A percentile compares a stretch with the other conserved stretches of the same genome.
Evolutionary conservation across 2,329 filamentous ascomycete species (phyloP).

Genomic region (Xylaria sp.): DNA sequence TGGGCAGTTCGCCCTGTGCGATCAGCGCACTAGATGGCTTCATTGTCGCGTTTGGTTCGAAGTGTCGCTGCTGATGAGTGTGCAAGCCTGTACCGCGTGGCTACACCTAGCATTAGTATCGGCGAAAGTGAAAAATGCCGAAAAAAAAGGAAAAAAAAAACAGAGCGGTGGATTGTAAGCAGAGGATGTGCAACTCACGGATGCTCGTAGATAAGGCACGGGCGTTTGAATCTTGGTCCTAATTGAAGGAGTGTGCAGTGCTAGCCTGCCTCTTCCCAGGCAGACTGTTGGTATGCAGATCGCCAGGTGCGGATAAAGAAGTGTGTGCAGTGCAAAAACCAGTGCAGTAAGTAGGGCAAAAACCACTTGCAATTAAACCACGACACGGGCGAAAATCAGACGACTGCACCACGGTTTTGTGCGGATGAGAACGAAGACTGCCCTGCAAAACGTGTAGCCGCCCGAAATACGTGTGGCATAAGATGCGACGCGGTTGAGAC

Average conservation of each 20-base stretch:
- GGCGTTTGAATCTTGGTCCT: neutral
- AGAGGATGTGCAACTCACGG: neutral
- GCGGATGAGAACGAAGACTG: neutral
- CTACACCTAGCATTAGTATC: neutral
- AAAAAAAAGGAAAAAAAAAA: too few relatives aligned
- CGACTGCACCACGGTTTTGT: neutral
- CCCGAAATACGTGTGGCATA: constrained; percentile 3
- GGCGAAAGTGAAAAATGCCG: neutral
- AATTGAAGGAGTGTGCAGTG: neutral
- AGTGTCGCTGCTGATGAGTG: neutral
- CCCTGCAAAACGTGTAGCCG: constrained; percentile 5
- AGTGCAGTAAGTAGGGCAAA: neutral
- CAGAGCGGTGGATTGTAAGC: neutral
- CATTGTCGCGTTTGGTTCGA: constrained; percentile 13
- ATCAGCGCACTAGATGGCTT: constrained; percentile 13
- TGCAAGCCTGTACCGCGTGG: neutral
- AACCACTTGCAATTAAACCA: neutral
- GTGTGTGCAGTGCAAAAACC: neutral
- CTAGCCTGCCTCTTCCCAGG: neutral
- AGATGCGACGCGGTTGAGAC: constrained; percentile 28
- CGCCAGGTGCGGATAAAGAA: neutral
- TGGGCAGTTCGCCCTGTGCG: constrained; percentile 2
- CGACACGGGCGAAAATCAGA: neutral
- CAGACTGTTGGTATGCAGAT: neutral
- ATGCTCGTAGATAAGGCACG: neutral